A percentile compares a stretch with the other conserved stretches of the same genome.
Evolutionary conservation across 495 filamentous ascomycete species (phyloP).

Genomic region (Aspergillus sclerotiicarbonarius): DNA sequence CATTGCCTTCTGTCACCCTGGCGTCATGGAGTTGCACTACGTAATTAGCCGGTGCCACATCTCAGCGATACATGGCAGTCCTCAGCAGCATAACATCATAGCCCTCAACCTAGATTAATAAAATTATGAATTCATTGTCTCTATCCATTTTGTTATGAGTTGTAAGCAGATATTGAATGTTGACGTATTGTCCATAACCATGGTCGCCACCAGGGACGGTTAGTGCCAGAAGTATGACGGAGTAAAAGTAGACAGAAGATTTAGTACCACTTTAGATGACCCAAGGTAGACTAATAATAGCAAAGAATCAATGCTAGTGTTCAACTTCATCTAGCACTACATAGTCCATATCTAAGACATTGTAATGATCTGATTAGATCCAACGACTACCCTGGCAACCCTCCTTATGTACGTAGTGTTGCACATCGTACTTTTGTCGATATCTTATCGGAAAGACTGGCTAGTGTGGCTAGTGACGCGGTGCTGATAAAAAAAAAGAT

Average conservation of each 20-base stretch:
- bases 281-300: no score
- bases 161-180: background rate
- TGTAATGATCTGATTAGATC: background rate
- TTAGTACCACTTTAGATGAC: no score
- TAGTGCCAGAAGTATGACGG: background rate
- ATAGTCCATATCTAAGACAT: background rate
- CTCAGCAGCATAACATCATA: no score
- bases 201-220: background rate
- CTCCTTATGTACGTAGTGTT: background rate
- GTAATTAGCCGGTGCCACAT: background rate
- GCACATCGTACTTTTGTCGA: background rate
- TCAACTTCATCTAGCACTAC: background rate
- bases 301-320: background rate
- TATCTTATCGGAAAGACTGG: background rate
- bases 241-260: no score
- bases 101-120: no score
- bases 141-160: background rate
- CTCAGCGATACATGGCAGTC: background rate
- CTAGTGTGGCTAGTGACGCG: no score
- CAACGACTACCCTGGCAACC: background rate
- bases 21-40: slow-evolving; percentile 22
- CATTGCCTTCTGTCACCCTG: slow-evolving; percentile 15
- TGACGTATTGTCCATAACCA: background rate
- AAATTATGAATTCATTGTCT: no score
- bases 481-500: background rate